These are phyloP conservation scores for Pichia gijzeniarum DNA, from an alignment of 805 yeast species.

Conservation along the genomic window DNA sequence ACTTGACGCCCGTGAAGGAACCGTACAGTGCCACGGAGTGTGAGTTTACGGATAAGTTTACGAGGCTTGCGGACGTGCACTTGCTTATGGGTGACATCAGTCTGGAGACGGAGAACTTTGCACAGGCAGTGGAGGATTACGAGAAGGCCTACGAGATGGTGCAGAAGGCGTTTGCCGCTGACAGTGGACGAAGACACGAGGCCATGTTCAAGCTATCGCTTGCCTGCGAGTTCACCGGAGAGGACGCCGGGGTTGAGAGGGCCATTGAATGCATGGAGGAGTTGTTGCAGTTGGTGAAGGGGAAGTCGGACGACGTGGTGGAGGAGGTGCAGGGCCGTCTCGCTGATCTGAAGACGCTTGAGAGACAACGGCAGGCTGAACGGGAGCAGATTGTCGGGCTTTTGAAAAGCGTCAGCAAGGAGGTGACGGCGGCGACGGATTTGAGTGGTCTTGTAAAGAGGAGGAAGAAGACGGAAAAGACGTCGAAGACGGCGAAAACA, in stretches of 20 bases:
- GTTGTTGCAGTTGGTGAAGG: constrained; percentile 22
- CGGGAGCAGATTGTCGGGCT: constrained; percentile 46
- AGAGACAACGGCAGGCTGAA: neutral
- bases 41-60: constrained; percentile 35
- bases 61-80: constrained; percentile 56
- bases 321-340: constrained; percentile 51
- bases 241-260: constrained; percentile 47
- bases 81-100: constrained; percentile 86
- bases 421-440: neutral
- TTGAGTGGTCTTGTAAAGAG: constrained; percentile 1
- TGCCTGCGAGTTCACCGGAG: constrained; percentile 63
- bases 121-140: constrained; percentile 70
- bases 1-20: neutral
- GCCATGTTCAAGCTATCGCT: constrained; percentile 75
- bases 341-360: constrained; percentile 50
- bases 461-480: constrained; percentile 28
- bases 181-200: constrained; percentile 60
- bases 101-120: constrained; percentile 81
- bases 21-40: constrained; percentile 14
- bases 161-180: constrained; percentile 42
- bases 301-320: constrained; percentile 36
- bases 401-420: constrained; percentile 39
- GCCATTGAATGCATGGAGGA: constrained; percentile 41
- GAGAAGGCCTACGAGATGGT: constrained; percentile 50
- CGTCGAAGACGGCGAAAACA: too few species aligned